A percentile compares a stretch with the other conserved stretches of the same genome.
phyloP scores from a whole-genome alignment of 1,139 yeast genomes.

The Lodderomyces pseudojiufengensis region DNA sequence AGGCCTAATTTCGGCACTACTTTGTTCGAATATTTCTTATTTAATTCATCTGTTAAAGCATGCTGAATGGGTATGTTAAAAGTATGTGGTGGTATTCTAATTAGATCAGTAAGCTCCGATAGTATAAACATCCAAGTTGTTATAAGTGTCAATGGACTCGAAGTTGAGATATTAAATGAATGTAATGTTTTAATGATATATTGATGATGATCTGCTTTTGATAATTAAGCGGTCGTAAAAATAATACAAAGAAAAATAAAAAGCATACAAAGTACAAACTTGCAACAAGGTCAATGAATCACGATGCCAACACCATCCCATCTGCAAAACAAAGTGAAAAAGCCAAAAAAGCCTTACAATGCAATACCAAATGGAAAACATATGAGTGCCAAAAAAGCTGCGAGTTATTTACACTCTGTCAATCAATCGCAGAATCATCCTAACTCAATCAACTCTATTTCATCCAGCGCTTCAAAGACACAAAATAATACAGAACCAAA shows the following conservation, averaged over 20 bases:
- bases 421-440: no score
- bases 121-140: conserved; percentile 67
- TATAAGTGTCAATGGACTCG: neutral
- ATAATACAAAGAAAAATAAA: neutral
- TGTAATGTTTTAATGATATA: no score
- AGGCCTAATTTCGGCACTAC: conserved; percentile 81
- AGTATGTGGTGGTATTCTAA: conserved; percentile 83
- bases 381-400: conserved; percentile 29
- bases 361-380: conserved; percentile 6
- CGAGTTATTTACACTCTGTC: conserved; percentile 32
- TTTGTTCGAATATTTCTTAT: conserved; percentile 80
- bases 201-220: neutral
- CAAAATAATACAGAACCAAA: conserved; percentile 35
- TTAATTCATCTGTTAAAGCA: conserved; percentile 76
- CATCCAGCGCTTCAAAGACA: neutral
- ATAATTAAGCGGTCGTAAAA: no score
- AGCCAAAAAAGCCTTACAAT: conserved; percentile 1
- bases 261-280: neutral
- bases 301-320: neutral
- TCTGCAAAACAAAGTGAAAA: neutral
- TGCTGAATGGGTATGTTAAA: conserved; percentile 68
- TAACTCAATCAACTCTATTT: conserved; percentile 2
- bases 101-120: conserved; percentile 73
- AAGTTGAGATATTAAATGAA: neutral
- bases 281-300: neutral